Evolutionary conservation across 83 land plant species (phyloP).

Genomic region (Diphasiastrum complanatum): DNA sequence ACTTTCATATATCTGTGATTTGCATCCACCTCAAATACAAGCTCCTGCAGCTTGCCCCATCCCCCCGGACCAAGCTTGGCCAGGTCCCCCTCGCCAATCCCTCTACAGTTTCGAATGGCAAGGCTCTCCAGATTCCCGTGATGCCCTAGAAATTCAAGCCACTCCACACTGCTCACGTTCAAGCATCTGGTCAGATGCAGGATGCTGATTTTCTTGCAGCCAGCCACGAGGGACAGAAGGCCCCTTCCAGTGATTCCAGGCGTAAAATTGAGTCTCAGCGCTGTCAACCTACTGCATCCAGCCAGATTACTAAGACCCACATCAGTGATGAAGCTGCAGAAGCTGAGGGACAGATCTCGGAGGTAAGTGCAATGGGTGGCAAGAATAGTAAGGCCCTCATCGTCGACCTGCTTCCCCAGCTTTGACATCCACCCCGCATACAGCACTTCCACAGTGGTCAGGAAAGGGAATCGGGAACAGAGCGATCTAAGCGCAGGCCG

Average conservation of each 20-base stretch:
- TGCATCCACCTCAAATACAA: conserved; percentile 73
- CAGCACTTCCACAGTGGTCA: conserved; percentile 49
- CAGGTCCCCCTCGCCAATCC: conserved; percentile 74
- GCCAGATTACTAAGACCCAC: conserved; percentile 53
- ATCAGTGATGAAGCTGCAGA: conserved; percentile 76
- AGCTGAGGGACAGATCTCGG: conserved; percentile 49
- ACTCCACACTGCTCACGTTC: conserved; percentile 58
- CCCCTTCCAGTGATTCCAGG: conserved; percentile 72
- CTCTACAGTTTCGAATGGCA: conserved; percentile 58
- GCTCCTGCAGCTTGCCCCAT: conserved; percentile 49
- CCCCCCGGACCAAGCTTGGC: conserved; percentile 46
- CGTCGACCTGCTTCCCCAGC: conserved; percentile 59
- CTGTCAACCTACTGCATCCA: conserved; percentile 44
- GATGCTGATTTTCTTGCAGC: conserved; percentile 54
- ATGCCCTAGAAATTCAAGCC: conserved; percentile 73
- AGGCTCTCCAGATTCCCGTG: conserved; percentile 58
- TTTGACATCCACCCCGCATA: conserved; percentile 77
- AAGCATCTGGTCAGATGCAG: conserved; percentile 63
- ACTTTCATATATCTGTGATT: conserved; percentile 58
- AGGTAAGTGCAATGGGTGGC: conserved; percentile 45
- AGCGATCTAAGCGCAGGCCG: conserved; percentile 51
- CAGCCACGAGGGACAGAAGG: conserved; percentile 60
- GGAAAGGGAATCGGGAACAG: conserved; percentile 54
- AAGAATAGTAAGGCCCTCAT: conserved; percentile 50
- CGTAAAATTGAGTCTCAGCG: conserved; percentile 59